phyloP scores from a whole-genome alignment of 176 grass and related monocot genomes.

The Paspalum notatum region DNA sequence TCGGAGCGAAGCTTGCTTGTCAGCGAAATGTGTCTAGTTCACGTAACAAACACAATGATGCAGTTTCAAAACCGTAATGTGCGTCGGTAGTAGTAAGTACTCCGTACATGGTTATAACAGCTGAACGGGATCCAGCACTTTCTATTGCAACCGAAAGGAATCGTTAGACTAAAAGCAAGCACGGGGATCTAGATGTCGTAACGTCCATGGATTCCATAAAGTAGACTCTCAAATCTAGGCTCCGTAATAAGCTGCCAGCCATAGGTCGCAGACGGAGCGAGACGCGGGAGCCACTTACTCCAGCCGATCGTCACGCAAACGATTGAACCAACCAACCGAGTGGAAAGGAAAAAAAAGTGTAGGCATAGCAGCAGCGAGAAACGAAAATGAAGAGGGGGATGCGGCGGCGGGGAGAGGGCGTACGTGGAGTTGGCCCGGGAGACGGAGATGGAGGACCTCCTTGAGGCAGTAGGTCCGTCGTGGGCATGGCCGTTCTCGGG shows the following conservation, averaged over 20 bases:
- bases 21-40: background rate
- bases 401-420: constrained; percentile 18
- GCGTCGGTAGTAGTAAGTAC: background rate
- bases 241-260: background rate
- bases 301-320: too few relatives aligned
- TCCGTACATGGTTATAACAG: background rate
- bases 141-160: background rate
- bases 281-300: background rate
- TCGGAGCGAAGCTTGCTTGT: constrained; percentile 8
- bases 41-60: background rate
- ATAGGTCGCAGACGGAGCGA: background rate
- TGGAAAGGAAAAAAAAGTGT: background rate
- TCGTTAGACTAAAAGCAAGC: background rate
- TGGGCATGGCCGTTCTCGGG: constrained; percentile 58
- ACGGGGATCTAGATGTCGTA: background rate
- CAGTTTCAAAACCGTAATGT: background rate
- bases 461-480: constrained; percentile 11
- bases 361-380: background rate
- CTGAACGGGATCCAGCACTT: background rate
- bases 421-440: constrained; percentile 52
- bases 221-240: constrained; percentile 21
- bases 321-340: background rate
- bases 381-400: background rate
- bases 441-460: constrained; percentile 56
- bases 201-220: background rate